phyloP scores from a whole-genome alignment of 2,329 filamentous ascomycete genomes.

The Thelonectria blattea region DNA sequence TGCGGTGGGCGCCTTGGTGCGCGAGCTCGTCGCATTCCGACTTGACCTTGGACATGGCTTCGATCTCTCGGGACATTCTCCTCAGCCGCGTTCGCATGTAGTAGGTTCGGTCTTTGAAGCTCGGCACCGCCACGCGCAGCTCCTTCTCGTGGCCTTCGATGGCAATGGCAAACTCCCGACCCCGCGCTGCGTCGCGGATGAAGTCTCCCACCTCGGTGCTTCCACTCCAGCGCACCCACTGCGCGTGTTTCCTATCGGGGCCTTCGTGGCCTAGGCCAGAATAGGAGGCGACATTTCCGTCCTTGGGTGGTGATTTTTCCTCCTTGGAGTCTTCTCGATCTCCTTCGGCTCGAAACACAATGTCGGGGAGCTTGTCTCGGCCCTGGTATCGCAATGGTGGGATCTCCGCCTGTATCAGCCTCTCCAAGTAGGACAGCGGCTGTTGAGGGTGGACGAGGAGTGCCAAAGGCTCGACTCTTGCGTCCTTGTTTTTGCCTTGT shows the following conservation, averaged over 20 bases:
- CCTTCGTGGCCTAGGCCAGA: conserved; percentile 72
- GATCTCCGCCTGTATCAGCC: conserved; percentile 86
- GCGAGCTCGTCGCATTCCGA: conserved; percentile 80
- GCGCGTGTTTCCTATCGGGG: conserved; percentile 49
- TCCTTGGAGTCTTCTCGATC: conserved; percentile 60
- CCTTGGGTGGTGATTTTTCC: conserved; percentile 41
- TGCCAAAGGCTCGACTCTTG: conserved; percentile 76
- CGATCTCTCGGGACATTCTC: conserved; percentile 72
- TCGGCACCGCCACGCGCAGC: conserved; percentile 81
- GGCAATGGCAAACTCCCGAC: conserved; percentile 82
- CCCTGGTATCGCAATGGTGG: conserved; percentile 71
- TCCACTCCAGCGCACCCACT: conserved; percentile 85
- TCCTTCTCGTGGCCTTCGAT: conserved; percentile 72
- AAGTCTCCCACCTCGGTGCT: conserved; percentile 94
- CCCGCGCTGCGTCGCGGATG: conserved; percentile 85
- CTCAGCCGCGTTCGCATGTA: conserved; percentile 81
- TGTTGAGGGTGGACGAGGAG: conserved; percentile 89
- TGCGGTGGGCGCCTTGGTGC: conserved; percentile 75
- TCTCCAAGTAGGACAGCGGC: conserved; percentile 87
- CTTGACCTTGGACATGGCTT: conserved; percentile 75
- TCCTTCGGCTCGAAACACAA: conserved; percentile 82
- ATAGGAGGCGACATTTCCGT: conserved; percentile 68
- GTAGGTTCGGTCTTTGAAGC: conserved; percentile 88
- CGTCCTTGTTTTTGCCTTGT: conserved; percentile 40
- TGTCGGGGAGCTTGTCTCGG: conserved; percentile 71